phyloP scores from a whole-genome alignment of 257 asterid genomes.

The Solanum stenotomum region DNA sequence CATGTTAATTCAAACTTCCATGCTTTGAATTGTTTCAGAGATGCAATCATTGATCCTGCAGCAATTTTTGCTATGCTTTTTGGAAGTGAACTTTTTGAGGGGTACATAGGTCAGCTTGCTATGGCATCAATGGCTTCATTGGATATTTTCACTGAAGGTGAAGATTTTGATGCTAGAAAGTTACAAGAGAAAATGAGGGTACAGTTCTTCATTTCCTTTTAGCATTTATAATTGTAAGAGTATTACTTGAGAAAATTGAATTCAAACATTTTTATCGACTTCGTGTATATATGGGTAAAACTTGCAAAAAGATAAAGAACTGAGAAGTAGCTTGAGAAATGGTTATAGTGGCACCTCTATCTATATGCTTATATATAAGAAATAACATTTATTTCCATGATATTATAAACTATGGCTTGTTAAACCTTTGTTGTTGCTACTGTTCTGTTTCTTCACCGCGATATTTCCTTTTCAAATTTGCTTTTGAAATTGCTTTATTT shows the following conservation, averaged over 20 bases:
- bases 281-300: not conserved
- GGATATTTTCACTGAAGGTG: conserved; percentile 79
- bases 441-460: not conserved
- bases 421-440: not conserved
- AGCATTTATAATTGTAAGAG: not conserved
- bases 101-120: conserved; percentile 98
- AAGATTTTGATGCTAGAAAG: conserved; percentile 75
- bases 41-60: conserved; percentile 94
- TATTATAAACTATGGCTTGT: not conserved
- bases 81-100: conserved; percentile 99
- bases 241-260: not conserved
- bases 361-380: not conserved
- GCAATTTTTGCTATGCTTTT: conserved; percentile 99
- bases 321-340: not conserved
- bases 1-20: not conserved
- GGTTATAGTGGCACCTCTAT: not conserved
- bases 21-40: conserved; percentile 40
- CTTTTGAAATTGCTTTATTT: not conserved
- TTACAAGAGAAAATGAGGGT: conserved; percentile 97
- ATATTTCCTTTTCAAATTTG: not conserved
- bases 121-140: conserved; percentile 99
- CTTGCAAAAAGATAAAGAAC: not conserved
- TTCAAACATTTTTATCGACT: not conserved
- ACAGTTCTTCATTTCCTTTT: conserved; percentile 2
- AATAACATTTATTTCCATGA: not conserved